Conservation (phyloP, 2,329 filamentous ascomycete genomes). For the Fusarium dlaminii region DNA sequence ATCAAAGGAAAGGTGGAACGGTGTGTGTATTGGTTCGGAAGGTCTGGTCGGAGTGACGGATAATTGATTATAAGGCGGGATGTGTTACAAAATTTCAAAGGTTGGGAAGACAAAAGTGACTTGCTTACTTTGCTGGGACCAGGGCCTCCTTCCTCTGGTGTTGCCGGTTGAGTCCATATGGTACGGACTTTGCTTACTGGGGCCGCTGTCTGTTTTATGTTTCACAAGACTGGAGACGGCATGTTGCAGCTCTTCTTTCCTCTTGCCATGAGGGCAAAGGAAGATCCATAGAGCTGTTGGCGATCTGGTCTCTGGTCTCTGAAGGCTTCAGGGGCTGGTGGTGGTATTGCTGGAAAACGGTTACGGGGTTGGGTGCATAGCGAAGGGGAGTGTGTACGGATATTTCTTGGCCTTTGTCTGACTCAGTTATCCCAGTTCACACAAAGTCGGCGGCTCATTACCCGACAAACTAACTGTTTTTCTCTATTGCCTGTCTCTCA, state of each 20-base stretch:
- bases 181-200: conserved; percentile 46
- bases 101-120: conserved; percentile 55
- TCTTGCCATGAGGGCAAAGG: neutral
- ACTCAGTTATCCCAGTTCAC: conserved; percentile 46
- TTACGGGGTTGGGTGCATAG: conserved; percentile 54
- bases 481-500: conserved; percentile 36
- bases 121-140: conserved; percentile 43
- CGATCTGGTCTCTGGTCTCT: neutral
- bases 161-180: conserved; percentile 44
- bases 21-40: conserved; percentile 50
- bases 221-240: conserved; percentile 44
- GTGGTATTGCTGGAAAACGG: conserved; percentile 55
- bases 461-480: conserved; percentile 39
- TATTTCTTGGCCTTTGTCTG: conserved; percentile 52
- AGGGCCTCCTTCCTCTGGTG: conserved; percentile 47
- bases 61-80: conserved; percentile 49
- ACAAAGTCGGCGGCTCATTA: conserved; percentile 38
- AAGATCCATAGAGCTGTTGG: neutral
- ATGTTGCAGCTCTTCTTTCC: conserved; percentile 4
- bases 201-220: conserved; percentile 44
- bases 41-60: conserved; percentile 53
- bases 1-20: conserved; percentile 50
- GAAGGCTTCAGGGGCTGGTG: conserved; percentile 36
- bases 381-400: conserved; percentile 56
- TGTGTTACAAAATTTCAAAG: conserved; percentile 48